Evolutionary conservation across 116 monocot genomes (phyloP).

Genomic region (Thalassia testudinum): DNA sequence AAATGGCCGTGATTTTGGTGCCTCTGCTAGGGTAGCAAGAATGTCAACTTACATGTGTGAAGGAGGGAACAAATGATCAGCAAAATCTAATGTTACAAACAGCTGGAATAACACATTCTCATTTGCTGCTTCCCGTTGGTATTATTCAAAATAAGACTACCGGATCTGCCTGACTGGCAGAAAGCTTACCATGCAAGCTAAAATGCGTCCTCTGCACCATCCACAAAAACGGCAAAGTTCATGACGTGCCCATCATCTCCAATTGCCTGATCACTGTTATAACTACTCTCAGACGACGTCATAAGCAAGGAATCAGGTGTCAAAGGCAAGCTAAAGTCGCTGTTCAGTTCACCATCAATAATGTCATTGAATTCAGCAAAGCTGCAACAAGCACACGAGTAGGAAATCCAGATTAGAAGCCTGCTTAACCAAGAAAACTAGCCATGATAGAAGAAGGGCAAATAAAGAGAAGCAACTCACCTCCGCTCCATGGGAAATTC

Average conservation of each 20-base stretch:
- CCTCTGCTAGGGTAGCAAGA: too few relatives aligned
- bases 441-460: neutral
- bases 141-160: too few relatives aligned
- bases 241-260: constrained; percentile 21
- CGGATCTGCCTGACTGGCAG: too few relatives aligned
- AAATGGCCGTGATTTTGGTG: too few relatives aligned
- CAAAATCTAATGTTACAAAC: too few relatives aligned
- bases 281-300: constrained; percentile 19
- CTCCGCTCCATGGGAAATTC: constrained; percentile 27
- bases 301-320: constrained; percentile 6
- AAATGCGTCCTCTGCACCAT: constrained; percentile 12
- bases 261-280: constrained; percentile 23
- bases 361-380: constrained; percentile 17
- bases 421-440: neutral
- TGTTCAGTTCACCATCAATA: constrained; percentile 19
- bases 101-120: too few relatives aligned
- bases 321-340: constrained; percentile 16
- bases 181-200: too few relatives aligned
- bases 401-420: too few relatives aligned
- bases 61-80: too few relatives aligned
- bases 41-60: too few relatives aligned
- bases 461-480: constrained; percentile 7
- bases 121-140: too few relatives aligned
- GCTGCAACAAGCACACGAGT: constrained; percentile 9
- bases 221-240: constrained; percentile 11